Evolutionary conservation across 192 early-diverging fungal species (phyloP).

Genomic region (Phycomyces nitens): DNA sequence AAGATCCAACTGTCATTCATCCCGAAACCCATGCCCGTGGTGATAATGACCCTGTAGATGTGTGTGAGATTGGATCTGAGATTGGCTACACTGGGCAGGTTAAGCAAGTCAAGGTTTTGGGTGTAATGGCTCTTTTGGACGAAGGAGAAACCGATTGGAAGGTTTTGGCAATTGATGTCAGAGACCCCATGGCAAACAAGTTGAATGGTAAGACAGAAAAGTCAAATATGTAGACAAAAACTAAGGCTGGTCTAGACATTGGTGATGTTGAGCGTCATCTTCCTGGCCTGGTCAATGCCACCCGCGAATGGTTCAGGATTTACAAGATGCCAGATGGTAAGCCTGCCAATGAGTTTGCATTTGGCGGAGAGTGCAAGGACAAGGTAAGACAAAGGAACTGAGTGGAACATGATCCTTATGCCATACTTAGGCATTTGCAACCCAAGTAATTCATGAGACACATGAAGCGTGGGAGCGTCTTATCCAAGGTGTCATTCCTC

Average conservation of each 20-base stretch:
- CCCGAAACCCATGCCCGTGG: slow-evolving; percentile 92
- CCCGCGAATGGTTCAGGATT: slow-evolving; percentile 99
- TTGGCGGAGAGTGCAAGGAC: slow-evolving; percentile 81
- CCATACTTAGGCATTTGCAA: slow-evolving; percentile 68
- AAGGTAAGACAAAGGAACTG: slow-evolving; percentile 29
- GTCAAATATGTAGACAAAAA: too few relatives aligned
- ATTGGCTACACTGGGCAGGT: slow-evolving; percentile 89
- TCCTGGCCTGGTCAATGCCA: slow-evolving; percentile 93
- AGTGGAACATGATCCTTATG: too few relatives aligned
- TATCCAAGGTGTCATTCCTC: slow-evolving; percentile 41
- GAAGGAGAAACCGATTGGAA: slow-evolving; percentile 99
- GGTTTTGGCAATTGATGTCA: slow-evolving; percentile 93
- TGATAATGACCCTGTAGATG: slow-evolving; percentile 98
- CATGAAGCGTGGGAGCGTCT: slow-evolving; percentile 92
- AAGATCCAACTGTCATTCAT: slow-evolving; percentile 86
- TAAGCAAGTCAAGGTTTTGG: slow-evolving; percentile 98
- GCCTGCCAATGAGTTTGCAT: slow-evolving; percentile 99
- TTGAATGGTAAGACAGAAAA: slow-evolving; percentile 64
- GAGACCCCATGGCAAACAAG: slow-evolving; percentile 93
- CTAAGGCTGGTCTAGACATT: slow-evolving; percentile 69
- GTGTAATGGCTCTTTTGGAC: slow-evolving; percentile 96
- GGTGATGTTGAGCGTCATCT: slow-evolving; percentile 96
- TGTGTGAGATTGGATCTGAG: slow-evolving; percentile 95
- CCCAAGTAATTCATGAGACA: slow-evolving; percentile 83
- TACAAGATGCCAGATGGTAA: slow-evolving; percentile 99